Base-by-base conservation (phyloP, 148 eudicot genomes). In the Nepenthes gracilis region DNA sequence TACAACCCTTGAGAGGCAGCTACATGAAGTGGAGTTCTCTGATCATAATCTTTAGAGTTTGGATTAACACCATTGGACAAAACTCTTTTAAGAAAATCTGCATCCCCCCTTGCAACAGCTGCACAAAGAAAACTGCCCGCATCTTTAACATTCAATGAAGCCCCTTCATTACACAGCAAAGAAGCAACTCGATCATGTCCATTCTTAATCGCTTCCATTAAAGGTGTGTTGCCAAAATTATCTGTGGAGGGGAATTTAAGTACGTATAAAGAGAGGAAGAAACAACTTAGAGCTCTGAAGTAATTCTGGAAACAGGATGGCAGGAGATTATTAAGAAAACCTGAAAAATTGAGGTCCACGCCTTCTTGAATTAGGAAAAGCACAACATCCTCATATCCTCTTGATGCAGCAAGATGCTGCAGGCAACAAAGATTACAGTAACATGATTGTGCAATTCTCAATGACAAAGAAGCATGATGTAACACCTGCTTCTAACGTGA, bases 321-420 rank as follows among this genome's bases (percentile, higher is more conserved):
- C 45, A 40, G 45, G 15, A 5, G 13, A n/a, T 5, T 49, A n/a
- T 2, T 49, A 49, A 49, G 15, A n/a, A 62, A 45, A 92, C 99
- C 99, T 80, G 72, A 65, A 43, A 69, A 35, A 60, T 88, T 84
- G 60, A 89, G 43, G 48, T 82, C 84, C 1, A 83, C 87, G 43
- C 82, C 80, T 67, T 81, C 84, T 73, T 86, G 83, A 74, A 83
- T 73, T 12, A 93, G 99, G 61, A 74, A 86, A 38, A 33, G 35
- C 15, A 66, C 75, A 45, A 93, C 70, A 47, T 84, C 83, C 65
- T 82, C 95, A 51, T 82, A 77, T 60, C 99, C 99, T 76, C 74
- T 73, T 57, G 92, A 81, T 78, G 97, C 95, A 59, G 96, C 89
- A 54, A 93, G 80, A 80, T 93, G 99, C 99, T 93, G 85, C 59